Evolutionary conservation across 2,329 filamentous ascomycete genomes (phyloP), one percentile per base, ranked within the genome.

Genomic region (Malbranchea cinnamomea): DNA sequence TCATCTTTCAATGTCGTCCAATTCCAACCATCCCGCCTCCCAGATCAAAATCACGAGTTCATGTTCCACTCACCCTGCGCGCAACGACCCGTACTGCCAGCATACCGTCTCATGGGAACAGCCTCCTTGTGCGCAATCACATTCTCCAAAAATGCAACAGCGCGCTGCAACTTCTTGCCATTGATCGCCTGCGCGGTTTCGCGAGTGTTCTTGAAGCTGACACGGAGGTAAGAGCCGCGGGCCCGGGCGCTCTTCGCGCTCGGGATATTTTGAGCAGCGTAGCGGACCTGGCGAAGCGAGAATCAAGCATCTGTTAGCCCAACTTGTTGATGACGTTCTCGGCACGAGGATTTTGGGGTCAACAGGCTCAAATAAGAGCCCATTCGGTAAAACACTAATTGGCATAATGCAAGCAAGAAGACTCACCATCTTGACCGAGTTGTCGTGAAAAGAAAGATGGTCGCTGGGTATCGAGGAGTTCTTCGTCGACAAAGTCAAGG

Each of bases 121-220:
- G 84, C 87, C 77, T 98, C 89, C 66, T 78, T 82, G 73, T 98
- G 83, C 66, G 78, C 79, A 67, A 82, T 74, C 54, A 98, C 89
- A 65, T 98, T 95, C 72, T 93, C 82, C 59, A 98, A 82, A 78
- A 92, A 98, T 60, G 77, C 76, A 50, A 94, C 68, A 55, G 89
- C 89, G 59, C 89, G 85, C 67, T 83, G 72, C 58, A 95, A 63
- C 73, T 94, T 94, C 84, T 84, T 93, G 67, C 87, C 87, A 68
- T 89, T 95, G 76, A 98, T 93, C 56, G 85, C 85, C 73, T 95
- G 89, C 46, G 91, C 89, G 49, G 87, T 94, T 74, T 98, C 91
- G 59, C 89, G 84, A 62, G 89, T 98, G 78, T 98, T 98, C 79
- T 98, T 98, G 82, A 94, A 98, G 53, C 82, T 92, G 53, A 95